Evolutionary conservation across 257 asterid genomes (phyloP).

Genomic region (Solanum medicagineum): DNA sequence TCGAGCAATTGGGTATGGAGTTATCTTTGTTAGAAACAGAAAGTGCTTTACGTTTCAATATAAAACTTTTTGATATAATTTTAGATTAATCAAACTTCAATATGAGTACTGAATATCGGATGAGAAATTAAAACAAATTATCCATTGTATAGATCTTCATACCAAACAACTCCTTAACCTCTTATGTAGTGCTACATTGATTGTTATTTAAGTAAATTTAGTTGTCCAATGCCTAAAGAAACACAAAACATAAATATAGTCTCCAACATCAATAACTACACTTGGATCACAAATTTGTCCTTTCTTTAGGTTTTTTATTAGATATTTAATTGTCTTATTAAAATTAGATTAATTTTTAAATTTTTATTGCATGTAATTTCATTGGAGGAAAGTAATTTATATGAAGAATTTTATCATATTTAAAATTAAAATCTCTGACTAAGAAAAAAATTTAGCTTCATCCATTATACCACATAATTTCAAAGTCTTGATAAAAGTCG

Average conservation of each 20-base stretch:
- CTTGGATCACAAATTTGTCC: background rate
- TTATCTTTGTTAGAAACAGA: no score
- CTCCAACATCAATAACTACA: background rate
- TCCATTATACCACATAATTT: no score
- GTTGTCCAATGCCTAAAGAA: background rate
- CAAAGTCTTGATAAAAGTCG: background rate
- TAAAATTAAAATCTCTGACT: background rate
- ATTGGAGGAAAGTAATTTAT: background rate
- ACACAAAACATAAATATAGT: background rate
- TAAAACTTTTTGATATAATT: no score
- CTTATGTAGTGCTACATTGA: background rate
- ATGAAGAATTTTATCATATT: background rate
- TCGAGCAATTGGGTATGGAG: no score
- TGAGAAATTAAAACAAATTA: no score
- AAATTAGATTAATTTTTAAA: background rate
- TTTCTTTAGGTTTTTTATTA: no score
- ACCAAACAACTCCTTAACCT: background rate
- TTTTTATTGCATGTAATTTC: rapidly evolving
- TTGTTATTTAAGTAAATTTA: background rate
- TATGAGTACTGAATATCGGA: no score
- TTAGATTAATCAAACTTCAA: no score
- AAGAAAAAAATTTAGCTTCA: no score
- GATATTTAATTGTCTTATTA: no score
- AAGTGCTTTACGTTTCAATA: no score
- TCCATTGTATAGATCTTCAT: background rate